Conservation (phyloP, 2,329 filamentous ascomycete genomes). For the Aspergillus candidus region DNA sequence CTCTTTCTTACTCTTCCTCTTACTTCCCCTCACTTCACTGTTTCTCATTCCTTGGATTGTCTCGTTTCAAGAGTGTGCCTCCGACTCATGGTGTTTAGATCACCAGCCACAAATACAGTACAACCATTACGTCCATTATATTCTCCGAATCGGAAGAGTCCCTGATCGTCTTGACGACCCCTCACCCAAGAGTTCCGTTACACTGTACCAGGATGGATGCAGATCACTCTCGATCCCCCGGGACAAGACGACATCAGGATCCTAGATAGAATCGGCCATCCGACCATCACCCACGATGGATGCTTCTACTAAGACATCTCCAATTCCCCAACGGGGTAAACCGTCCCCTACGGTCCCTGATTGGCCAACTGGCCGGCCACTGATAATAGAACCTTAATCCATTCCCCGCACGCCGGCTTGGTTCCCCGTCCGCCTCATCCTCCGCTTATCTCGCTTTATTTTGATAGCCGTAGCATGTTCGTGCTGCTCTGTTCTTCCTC, state of each 20-base stretch:
- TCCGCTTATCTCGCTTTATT: neutral
- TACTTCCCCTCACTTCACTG: constrained; percentile 1
- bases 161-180: too few relatives aligned
- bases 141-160: too few relatives aligned
- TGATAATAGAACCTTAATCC: neutral
- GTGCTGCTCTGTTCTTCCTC: constrained; percentile 29
- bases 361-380: constrained; percentile 1
- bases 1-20: neutral
- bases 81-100: too few relatives aligned
- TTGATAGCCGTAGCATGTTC: neutral
- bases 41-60: too few relatives aligned
- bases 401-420: neutral
- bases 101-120: too few relatives aligned
- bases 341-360: constrained; percentile 1
- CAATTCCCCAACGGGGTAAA: constrained; percentile 8
- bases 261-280: too few relatives aligned
- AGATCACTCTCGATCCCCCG: neutral
- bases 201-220: too few relatives aligned
- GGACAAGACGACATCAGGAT: too few relatives aligned
- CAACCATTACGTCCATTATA: too few relatives aligned
- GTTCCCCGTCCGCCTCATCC: constrained; percentile 3
- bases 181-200: too few relatives aligned
- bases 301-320: neutral
- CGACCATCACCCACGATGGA: neutral
- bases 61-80: too few relatives aligned